A percentile compares a stretch with the other conserved stretches of the same genome.
Evolutionary conservation across 2,329 filamentous ascomycete species (phyloP).

Genomic region (Phialophora tarda): DNA sequence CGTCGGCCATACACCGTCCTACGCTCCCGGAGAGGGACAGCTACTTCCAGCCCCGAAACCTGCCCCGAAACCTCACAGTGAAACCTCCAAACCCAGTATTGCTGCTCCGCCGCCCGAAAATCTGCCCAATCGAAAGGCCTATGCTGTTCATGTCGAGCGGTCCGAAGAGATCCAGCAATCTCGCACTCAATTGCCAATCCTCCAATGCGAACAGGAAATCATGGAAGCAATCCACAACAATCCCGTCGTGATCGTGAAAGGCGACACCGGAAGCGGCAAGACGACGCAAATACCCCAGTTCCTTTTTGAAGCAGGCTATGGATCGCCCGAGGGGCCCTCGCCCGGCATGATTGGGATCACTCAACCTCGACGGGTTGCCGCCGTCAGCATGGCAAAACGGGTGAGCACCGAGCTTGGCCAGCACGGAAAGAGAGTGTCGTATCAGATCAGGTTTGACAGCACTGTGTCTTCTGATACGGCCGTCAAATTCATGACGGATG

Average conservation of each 20-base stretch:
- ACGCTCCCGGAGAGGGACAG: slow-evolving; percentile 48
- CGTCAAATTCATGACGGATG: slow-evolving; percentile 99
- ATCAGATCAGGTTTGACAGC: slow-evolving; percentile 94
- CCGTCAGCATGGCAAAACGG: slow-evolving; percentile 94
- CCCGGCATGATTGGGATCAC: slow-evolving; percentile 94
- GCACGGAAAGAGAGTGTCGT: slow-evolving; percentile 77
- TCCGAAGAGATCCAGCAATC: slow-evolving; percentile 75
- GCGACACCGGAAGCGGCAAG: slow-evolving; percentile 94
- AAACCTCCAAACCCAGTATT: slow-evolving; percentile 4
- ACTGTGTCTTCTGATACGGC: slow-evolving; percentile 79
- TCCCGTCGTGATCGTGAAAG: slow-evolving; percentile 86
- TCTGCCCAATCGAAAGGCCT: slow-evolving; percentile 66
- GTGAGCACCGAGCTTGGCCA: slow-evolving; percentile 84
- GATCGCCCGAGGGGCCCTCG: slow-evolving; percentile 74
- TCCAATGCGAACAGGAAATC: slow-evolving; percentile 93
- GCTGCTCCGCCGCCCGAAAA: neutral
- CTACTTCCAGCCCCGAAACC: slow-evolving; percentile 41
- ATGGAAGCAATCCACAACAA: slow-evolving; percentile 98
- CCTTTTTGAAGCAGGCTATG: slow-evolving; percentile 91
- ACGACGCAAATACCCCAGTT: slow-evolving; percentile 98
- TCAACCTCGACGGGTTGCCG: slow-evolving; percentile 90
- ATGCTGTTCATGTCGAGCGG: slow-evolving; percentile 73
- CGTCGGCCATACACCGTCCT: slow-evolving; percentile 65
- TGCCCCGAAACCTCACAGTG: slow-evolving; percentile 15
- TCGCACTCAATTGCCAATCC: slow-evolving; percentile 81